phyloP scores from a whole-genome alignment of 2,329 filamentous ascomycete species.

The Aspergillaceae sp. region DNA sequence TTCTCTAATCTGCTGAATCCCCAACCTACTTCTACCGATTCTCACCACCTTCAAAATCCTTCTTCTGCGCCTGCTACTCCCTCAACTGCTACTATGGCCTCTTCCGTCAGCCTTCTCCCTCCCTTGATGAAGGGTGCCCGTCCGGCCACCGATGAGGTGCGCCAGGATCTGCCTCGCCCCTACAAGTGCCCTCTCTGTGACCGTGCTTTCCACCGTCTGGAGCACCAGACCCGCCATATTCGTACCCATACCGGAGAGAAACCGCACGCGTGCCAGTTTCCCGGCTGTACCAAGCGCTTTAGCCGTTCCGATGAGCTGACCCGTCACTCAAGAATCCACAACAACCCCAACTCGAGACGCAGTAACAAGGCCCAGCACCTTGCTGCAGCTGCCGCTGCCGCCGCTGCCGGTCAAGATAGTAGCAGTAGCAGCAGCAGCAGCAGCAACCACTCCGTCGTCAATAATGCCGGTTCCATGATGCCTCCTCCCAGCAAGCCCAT shows the following conservation, averaged over 20 bases:
- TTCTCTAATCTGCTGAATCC: slow-evolving; percentile 69
- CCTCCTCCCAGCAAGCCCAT: slow-evolving; percentile 70
- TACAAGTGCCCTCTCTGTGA: slow-evolving; percentile 99
- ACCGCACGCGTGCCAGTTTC: slow-evolving; percentile 90
- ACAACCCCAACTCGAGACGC: slow-evolving; percentile 91
- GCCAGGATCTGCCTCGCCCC: slow-evolving; percentile 79
- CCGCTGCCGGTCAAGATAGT: slow-evolving; percentile 42
- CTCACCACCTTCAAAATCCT: slow-evolving; percentile 11
- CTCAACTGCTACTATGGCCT: slow-evolving; percentile 28
- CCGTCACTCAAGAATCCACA: slow-evolving; percentile 95
- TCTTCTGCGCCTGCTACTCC: slow-evolving; percentile 20
- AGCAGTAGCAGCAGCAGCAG: too few species aligned
- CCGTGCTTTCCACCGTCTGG: slow-evolving; percentile 94
- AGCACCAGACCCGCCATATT: slow-evolving; percentile 89
- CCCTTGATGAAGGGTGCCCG: slow-evolving; percentile 39
- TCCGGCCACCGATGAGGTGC: slow-evolving; percentile 51
- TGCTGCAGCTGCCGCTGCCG: slow-evolving; percentile 49
- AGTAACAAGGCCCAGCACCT: slow-evolving; percentile 72
- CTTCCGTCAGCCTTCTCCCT: slow-evolving; percentile 37
- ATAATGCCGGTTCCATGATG: slow-evolving; percentile 56
- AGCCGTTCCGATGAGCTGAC: slow-evolving; percentile 94
- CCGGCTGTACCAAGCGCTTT: slow-evolving; percentile 94
- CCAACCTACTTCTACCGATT: slow-evolving; percentile 21
- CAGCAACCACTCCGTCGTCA: slow-evolving; percentile 27
- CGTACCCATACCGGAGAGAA: slow-evolving; percentile 97